These are phyloP conservation scores for Adansonia gregorii DNA, from an alignment of 441 rosid species.

Conservation along the genomic window DNA sequence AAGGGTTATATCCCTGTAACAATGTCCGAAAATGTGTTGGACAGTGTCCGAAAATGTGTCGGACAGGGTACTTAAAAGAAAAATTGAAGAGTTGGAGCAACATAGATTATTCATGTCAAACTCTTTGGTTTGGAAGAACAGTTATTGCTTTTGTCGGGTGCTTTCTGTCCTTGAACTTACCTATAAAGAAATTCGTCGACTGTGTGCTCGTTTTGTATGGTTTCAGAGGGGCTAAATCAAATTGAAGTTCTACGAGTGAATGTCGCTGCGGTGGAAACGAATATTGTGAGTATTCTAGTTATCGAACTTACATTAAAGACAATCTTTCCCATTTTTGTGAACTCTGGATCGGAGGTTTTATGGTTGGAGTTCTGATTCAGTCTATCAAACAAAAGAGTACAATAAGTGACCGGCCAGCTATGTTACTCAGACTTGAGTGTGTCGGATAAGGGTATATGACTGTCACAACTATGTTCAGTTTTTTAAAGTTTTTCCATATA, in stretches of 20 bases:
- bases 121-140: background rate
- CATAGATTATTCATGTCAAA: background rate
- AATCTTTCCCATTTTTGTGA: background rate
- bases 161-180: background rate
- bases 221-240: slow-evolving; percentile 71
- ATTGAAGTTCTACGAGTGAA: slow-evolving; percentile 70
- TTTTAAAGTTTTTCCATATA: too few species aligned
- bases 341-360: background rate
- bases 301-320: background rate
- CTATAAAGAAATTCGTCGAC: slow-evolving; percentile 14
- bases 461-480: too few species aligned
- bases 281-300: slow-evolving; percentile 64
- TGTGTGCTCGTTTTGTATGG: slow-evolving; percentile 13
- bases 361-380: background rate
- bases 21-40: too few species aligned
- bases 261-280: slow-evolving; percentile 76
- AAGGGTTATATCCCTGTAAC: too few species aligned
- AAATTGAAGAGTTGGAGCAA: too few species aligned
- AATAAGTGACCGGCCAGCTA: background rate
- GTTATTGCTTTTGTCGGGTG: background rate
- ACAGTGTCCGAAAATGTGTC: too few species aligned
- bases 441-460: too few species aligned
- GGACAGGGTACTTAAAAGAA: too few species aligned
- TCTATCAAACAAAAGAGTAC: background rate
- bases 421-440: too few species aligned